Base-by-base conservation (phyloP, 2,329 filamentous ascomycete genomes). In the Fusarium verticillioides region DNA sequence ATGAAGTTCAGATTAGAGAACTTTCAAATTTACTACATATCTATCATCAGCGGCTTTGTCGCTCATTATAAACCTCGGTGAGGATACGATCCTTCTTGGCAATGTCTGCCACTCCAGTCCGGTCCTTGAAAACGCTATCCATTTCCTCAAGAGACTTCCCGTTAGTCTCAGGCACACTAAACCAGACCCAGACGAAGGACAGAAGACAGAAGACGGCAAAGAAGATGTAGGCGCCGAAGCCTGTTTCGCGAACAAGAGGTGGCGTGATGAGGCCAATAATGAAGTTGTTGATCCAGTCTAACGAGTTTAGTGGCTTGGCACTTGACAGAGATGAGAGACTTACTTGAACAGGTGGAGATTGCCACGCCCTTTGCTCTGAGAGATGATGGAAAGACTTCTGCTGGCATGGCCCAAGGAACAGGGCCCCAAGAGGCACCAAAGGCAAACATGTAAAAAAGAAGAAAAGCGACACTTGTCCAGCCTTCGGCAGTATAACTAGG, bases 311-410 rank as follows among this genome's bases (percentile, higher is more conserved):
- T 34, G 15, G 12, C 26, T 10, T 36, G 21, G 5, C 4, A 5
- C 10, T 7, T 7, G 11, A 5, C 12, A 19, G 1, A 3, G 1
- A 7, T 8, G 3, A 13, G 18, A 4, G 3, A 69, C 74, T 44
- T 78, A 79, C 77, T 91, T 4, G 86, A 86, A 67, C 85, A 88
- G 0, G 88, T 90, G 0, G 86, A 86, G 16, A 91, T 82, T 0
- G 89, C 88, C 6, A 91, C 88, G 32, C 91, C 91, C 77, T 93
- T 92, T 3, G 90, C 89, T 15, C 91, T 84, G 2, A 91, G 82
- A 5, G 87, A 88, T 1, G 85, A 86, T 0, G 90, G 88, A 77
- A 92, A 93, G 15, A 92, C 88, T 75, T 93, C 91, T 10, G 84
- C 78, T 0, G 86, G 79, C 74, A 87, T 79, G 7, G 81, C 83